Evolutionary conservation across 306 rosid genomes (phyloP).

Genomic region (Sicyos baderoa): DNA sequence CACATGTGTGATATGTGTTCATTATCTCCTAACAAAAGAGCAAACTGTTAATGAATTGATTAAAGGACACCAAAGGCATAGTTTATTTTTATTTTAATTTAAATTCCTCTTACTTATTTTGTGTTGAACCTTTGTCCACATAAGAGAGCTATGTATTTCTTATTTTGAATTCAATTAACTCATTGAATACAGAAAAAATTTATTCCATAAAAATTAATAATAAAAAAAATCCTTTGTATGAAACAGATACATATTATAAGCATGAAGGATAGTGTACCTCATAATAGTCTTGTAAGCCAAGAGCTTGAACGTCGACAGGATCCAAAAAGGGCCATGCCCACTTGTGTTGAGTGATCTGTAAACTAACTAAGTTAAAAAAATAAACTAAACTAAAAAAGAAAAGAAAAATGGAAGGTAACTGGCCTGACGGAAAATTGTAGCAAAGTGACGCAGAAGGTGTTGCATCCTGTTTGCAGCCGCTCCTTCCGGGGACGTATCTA

Average conservation of each 20-base stretch:
- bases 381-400: neutral
- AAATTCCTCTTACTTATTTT: neutral
- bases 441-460: slow-evolving; percentile 76
- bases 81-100: too few species aligned
- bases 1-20: neutral
- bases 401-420: neutral
- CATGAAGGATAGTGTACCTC: slow-evolving; percentile 39
- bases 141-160: neutral
- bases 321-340: slow-evolving; percentile 92
- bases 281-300: slow-evolving; percentile 71
- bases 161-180: neutral
- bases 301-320: slow-evolving; percentile 86
- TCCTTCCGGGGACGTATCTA: slow-evolving; percentile 61
- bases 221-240: too few species aligned
- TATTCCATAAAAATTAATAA: neutral
- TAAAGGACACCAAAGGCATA: neutral
- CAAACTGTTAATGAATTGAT: neutral
- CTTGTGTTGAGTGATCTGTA: slow-evolving; percentile 68
- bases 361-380: neutral
- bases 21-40: neutral
- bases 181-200: neutral
- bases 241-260: neutral
- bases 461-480: slow-evolving; percentile 81
- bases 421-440: slow-evolving; percentile 72
- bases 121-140: neutral